phyloP scores from a whole-genome alignment of 371 early-diverging fungal genomes.

The Chytridium lagenaria region DNA sequence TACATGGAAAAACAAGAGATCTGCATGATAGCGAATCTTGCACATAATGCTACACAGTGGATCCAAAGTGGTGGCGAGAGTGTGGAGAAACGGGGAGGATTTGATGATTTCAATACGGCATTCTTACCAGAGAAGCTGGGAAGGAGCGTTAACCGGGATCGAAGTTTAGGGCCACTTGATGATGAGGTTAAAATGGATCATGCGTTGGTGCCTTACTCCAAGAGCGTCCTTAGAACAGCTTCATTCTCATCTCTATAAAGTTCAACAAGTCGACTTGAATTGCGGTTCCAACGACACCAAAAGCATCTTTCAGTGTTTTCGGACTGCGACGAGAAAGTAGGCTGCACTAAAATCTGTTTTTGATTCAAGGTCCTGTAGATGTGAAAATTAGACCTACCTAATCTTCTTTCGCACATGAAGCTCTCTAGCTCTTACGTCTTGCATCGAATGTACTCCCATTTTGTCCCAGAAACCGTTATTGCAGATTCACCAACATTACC shows the following conservation, averaged over 20 bases:
- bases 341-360: background rate
- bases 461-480: background rate
- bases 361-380: too few relatives aligned
- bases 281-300: background rate
- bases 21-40: too few relatives aligned
- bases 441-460: background rate
- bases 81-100: background rate
- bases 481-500: too few relatives aligned
- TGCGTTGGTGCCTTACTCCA: background rate
- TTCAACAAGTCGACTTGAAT: background rate
- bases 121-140: background rate
- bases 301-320: background rate
- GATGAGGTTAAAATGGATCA: background rate
- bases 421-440: background rate
- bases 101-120: background rate
- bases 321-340: background rate
- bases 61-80: background rate
- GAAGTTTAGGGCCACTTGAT: background rate
- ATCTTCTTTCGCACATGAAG: too few relatives aligned
- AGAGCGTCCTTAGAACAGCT: background rate
- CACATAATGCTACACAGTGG: background rate
- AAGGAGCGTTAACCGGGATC: background rate
- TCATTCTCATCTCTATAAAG: background rate
- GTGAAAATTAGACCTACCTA: too few relatives aligned
- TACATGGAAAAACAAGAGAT: background rate